phyloP scores from a whole-genome alignment of 805 yeast species.

The Metschnikowia dekortorum region DNA sequence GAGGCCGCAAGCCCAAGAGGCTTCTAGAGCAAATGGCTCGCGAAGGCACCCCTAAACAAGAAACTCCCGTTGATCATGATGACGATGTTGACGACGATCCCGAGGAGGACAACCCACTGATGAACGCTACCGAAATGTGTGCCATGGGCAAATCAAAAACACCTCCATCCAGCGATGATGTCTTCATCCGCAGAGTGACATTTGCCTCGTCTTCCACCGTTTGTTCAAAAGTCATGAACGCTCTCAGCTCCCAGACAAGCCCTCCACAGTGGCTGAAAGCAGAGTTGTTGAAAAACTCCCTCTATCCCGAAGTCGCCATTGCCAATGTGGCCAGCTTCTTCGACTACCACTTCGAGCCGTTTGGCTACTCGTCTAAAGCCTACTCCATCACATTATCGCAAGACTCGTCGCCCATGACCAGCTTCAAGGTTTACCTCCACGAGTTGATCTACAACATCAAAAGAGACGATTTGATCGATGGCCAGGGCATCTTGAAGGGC shows the following conservation, averaged over 20 bases:
- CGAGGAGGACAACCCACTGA: slow-evolving; percentile 3
- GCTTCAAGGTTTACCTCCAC: slow-evolving; percentile 41
- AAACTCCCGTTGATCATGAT: slow-evolving; percentile 6
- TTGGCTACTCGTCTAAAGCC: slow-evolving; percentile 30
- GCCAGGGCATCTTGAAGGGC: slow-evolving; percentile 28
- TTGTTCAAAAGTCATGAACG: slow-evolving; percentile 8
- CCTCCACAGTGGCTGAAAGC: slow-evolving; percentile 19
- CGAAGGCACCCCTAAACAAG: slow-evolving; percentile 11
- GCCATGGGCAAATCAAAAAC: slow-evolving; percentile 15
- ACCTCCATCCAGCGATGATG: slow-evolving; percentile 14
- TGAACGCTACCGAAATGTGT: slow-evolving; percentile 12
- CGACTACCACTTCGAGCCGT: slow-evolving; percentile 37
- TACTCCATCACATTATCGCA: slow-evolving; percentile 46
- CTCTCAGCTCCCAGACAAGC: slow-evolving; percentile 9
- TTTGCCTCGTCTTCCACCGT: slow-evolving; percentile 12
- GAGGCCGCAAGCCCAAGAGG: slow-evolving; percentile 21
- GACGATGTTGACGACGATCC: slow-evolving; percentile 8
- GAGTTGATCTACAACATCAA: slow-evolving; percentile 28
- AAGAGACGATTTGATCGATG: slow-evolving; percentile 28
- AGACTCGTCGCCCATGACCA: slow-evolving; percentile 41
- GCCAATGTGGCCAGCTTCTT: slow-evolving; percentile 26
- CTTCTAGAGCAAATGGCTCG: slow-evolving; percentile 17
- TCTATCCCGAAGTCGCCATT: slow-evolving; percentile 32
- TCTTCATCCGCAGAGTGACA: slow-evolving; percentile 15
- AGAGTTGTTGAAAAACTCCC: slow-evolving; percentile 19